Evolutionary conservation across 1,139 yeast genomes (phyloP).

Genomic region (Pichia sp.): DNA sequence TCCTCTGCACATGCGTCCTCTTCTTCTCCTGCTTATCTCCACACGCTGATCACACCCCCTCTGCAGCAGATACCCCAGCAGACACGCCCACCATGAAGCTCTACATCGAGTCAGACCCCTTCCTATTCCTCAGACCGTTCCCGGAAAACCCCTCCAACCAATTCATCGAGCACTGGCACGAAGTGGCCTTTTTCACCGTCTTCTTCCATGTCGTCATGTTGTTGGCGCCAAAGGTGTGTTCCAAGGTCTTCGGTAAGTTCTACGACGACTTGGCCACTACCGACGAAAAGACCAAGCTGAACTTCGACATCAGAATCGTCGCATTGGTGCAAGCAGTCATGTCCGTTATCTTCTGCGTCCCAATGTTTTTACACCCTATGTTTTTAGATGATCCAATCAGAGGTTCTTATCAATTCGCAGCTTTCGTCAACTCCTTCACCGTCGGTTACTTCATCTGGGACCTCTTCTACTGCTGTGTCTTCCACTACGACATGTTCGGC

Average conservation of each 20-base stretch:
- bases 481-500: conserved; percentile 47
- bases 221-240: conserved; percentile 34
- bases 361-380: conserved; percentile 49
- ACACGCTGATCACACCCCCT: too few species aligned
- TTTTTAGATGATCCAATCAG: conserved; percentile 41
- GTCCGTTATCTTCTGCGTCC: conserved; percentile 42
- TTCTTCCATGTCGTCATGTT: conserved; percentile 42
- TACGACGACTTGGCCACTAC: conserved; percentile 23
- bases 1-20: too few species aligned
- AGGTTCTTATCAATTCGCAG: conserved; percentile 51
- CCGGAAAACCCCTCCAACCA: conserved; percentile 38
- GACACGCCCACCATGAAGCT: too few species aligned
- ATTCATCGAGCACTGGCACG: conserved; percentile 54
- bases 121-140: conserved; percentile 46
- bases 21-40: too few species aligned
- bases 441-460: conserved; percentile 60
- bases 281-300: conserved; percentile 33
- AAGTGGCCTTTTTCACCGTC: conserved; percentile 39
- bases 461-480: conserved; percentile 42
- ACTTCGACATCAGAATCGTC: conserved; percentile 57
- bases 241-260: conserved; percentile 28
- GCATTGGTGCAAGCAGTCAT: conserved; percentile 53
- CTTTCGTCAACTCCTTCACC: conserved; percentile 45
- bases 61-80: too few species aligned
- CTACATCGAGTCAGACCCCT: conserved; percentile 40